Evolutionary conservation across 768 basidiomycete genomes (phyloP).

Genomic region (Mycena belliarum): DNA sequence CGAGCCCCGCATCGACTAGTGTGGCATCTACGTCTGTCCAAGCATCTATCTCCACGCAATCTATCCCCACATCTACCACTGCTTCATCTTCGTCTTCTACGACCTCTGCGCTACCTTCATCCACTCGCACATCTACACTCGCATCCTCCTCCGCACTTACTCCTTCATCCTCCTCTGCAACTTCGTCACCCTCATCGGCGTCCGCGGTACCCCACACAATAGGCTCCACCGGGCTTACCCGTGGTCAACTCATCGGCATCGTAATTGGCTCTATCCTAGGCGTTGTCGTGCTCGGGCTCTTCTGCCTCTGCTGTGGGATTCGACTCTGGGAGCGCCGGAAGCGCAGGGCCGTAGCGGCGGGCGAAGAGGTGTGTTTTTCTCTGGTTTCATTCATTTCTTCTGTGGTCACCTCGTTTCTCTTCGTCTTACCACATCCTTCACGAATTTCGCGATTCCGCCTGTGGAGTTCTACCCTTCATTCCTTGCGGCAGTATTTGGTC

Average conservation of each 20-base stretch:
- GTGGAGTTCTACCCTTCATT: too few relatives aligned
- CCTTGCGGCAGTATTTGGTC: too few relatives aligned
- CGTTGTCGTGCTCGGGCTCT: constrained; percentile 56
- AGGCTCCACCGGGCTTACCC: constrained; percentile 24
- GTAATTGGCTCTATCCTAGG: constrained; percentile 64
- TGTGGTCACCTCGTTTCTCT: background rate
- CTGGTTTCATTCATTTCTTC: background rate
- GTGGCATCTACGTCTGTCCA: constrained; percentile 20
- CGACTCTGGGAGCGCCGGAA: background rate
- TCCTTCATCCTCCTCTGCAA: constrained; percentile 29
- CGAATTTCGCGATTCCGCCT: too few relatives aligned
- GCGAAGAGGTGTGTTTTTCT: constrained; percentile 2
- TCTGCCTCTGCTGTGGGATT: constrained; percentile 44
- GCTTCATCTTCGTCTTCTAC: constrained; percentile 32
- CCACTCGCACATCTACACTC: too few relatives aligned
- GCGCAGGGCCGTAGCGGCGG: background rate
- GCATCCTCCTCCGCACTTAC: constrained; percentile 29
- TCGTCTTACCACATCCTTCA: too few relatives aligned
- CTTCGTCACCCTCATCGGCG: constrained; percentile 22
- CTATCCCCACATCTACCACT: constrained; percentile 27
- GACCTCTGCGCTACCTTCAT: constrained; percentile 23
- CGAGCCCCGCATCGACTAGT: constrained; percentile 53
- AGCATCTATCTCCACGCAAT: constrained; percentile 28
- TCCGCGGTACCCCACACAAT: constrained; percentile 6
- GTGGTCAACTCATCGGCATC: constrained; percentile 53